Evolutionary conservation across 1,139 yeast species (phyloP).

Genomic region (Magnusiomyces paraingens): DNA sequence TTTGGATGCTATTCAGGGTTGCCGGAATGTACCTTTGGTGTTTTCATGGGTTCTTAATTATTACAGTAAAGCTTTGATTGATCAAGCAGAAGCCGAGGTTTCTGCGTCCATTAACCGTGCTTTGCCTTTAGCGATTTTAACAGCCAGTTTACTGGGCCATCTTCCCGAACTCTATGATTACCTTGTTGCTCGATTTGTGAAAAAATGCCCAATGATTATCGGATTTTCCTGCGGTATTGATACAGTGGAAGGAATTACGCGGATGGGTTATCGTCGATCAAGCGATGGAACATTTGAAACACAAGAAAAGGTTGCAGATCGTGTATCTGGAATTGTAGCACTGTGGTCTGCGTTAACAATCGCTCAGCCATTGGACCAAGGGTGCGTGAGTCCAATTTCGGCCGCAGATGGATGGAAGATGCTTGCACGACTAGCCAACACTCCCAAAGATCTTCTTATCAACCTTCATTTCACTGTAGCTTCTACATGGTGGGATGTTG

Average conservation of each 20-base stretch:
- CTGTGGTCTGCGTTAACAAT: slow-evolving; percentile 69
- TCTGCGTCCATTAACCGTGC: slow-evolving; percentile 75
- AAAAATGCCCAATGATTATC: slow-evolving; percentile 83
- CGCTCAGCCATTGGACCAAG: slow-evolving; percentile 26
- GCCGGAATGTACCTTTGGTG: slow-evolving; percentile 41
- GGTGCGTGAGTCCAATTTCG: slow-evolving; percentile 45
- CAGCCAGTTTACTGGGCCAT: slow-evolving; percentile 47
- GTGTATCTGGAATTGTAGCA: slow-evolving; percentile 79
- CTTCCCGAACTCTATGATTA: slow-evolving; percentile 64
- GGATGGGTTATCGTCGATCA: slow-evolving; percentile 83
- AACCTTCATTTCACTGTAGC: slow-evolving; percentile 68
- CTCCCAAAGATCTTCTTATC: slow-evolving; percentile 32
- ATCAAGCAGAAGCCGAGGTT: slow-evolving; percentile 92
- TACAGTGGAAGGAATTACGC: slow-evolving; percentile 71
- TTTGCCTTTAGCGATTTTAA: slow-evolving; percentile 66
- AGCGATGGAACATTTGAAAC: slow-evolving; percentile 63
- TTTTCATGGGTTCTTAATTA: slow-evolving; percentile 72
- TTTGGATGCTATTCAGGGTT: slow-evolving; percentile 43
- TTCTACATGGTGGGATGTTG: slow-evolving; percentile 91
- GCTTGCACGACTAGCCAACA: slow-evolving; percentile 62
- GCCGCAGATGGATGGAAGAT: slow-evolving; percentile 57
- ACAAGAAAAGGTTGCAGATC: slow-evolving; percentile 66
- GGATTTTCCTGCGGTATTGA: slow-evolving; percentile 71
- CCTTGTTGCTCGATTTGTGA: slow-evolving; percentile 73
- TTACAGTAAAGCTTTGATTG: slow-evolving; percentile 74